phyloP scores from a whole-genome alignment of 305 asterid genomes.

The Nicotiana rustica region DNA sequence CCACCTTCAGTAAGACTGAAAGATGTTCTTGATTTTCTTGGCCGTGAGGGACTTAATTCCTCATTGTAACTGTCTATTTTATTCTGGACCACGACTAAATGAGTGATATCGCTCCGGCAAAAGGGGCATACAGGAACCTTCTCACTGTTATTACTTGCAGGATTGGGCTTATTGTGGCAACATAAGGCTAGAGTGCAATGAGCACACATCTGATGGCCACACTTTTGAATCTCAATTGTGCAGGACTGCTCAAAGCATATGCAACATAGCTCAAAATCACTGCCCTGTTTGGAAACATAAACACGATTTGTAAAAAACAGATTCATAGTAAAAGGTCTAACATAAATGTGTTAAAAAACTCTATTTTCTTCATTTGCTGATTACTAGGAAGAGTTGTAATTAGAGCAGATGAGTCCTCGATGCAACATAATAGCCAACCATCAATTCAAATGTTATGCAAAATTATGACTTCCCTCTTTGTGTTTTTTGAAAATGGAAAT shows the following conservation, averaged over 20 bases:
- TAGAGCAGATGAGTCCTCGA: not conserved
- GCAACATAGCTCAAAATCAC: slow-evolving; percentile 70
- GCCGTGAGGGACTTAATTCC: slow-evolving; percentile 52
- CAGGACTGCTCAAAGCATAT: slow-evolving; percentile 82
- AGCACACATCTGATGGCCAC: slow-evolving; percentile 93
- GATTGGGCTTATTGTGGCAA: slow-evolving; percentile 69
- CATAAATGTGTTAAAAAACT: not conserved
- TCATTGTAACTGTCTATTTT: slow-evolving; percentile 48
- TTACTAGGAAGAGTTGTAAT: not conserved
- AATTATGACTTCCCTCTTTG: not conserved
- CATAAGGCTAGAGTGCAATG: slow-evolving; percentile 75
- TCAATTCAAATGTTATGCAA: not conserved
- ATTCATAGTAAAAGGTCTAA: not conserved
- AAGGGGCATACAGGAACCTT: slow-evolving; percentile 79
- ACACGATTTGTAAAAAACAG: not conserved
- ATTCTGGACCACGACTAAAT: slow-evolving; percentile 59
- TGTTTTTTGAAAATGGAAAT: not conserved
- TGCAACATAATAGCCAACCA: not conserved
- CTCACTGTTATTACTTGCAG: slow-evolving; percentile 41
- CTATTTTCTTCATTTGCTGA: not conserved
- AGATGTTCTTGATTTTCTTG: slow-evolving; percentile 55
- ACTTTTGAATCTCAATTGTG: slow-evolving; percentile 70
- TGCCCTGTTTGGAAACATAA: slow-evolving; percentile 49
- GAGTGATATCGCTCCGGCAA: slow-evolving; percentile 72
- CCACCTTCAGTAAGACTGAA: slow-evolving; percentile 56